Conservation (phyloP, 1,284 basidiomycete genomes). For the Ganoderma lucidum region DNA sequence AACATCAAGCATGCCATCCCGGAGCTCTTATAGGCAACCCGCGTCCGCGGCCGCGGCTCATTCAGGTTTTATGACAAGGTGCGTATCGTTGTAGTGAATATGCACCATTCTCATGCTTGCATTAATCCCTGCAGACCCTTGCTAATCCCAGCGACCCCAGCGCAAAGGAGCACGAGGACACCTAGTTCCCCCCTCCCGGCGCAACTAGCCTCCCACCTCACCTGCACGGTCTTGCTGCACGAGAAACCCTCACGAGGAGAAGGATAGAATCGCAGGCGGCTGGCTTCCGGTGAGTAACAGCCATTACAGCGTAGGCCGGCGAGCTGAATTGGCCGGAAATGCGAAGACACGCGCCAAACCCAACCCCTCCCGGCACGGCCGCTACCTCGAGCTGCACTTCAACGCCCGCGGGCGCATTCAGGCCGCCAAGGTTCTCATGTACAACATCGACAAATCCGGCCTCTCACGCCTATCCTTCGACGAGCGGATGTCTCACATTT, state of each 20-base stretch:
- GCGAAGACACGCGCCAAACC: constrained; percentile 88
- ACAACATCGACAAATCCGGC: constrained; percentile 88
- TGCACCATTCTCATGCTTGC: constrained; percentile 7
- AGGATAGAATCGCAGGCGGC: constrained; percentile 82
- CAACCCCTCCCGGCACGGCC: constrained; percentile 87
- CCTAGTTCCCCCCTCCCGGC: constrained; percentile 65
- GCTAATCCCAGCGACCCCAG: constrained; percentile 83
- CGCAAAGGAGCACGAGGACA: constrained; percentile 85
- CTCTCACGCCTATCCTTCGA: constrained; percentile 80
- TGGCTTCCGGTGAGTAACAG: constrained; percentile 74
- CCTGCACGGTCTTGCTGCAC: constrained; percentile 86
- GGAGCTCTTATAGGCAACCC: constrained; percentile 92
- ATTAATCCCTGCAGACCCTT: constrained; percentile 87
- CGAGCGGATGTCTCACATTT: constrained; percentile 92
- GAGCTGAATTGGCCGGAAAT: constrained; percentile 83
- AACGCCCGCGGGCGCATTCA: constrained; percentile 77
- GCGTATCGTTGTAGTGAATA: constrained; percentile 38
- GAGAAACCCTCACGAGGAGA: constrained; percentile 82
- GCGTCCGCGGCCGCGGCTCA: constrained; percentile 88
- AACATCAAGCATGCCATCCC: constrained; percentile 99
- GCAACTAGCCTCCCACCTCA: constrained; percentile 80
- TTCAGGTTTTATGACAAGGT: constrained; percentile 99
- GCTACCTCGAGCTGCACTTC: constrained; percentile 93
- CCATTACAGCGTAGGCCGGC: constrained; percentile 14
- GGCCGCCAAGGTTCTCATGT: constrained; percentile 84